These are phyloP conservation scores for Cavenderia fasciculata DNA, from an alignment of 78 protist genomes.

Conservation along the genomic window DNA sequence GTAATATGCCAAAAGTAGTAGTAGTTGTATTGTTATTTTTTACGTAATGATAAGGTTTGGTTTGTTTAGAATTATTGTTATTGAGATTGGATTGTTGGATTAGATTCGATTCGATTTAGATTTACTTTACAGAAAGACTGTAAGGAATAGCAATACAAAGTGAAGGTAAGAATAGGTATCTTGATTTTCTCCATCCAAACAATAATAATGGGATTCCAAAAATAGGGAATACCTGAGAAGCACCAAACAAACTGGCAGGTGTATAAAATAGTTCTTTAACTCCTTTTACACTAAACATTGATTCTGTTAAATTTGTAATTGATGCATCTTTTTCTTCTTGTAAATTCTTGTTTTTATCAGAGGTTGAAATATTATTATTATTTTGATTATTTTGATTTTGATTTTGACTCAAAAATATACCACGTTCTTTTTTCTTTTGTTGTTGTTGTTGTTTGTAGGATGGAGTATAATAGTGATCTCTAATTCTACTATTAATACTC, in stretches of 20 bases:
- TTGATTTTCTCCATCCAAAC: slow-evolving; percentile 56
- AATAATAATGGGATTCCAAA: not conserved
- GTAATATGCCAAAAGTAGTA: no score
- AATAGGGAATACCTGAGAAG: slow-evolving; percentile 46
- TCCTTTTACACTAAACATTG: not conserved
- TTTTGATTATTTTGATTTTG: not conserved
- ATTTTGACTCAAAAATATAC: not conserved
- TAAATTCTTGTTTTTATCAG: not conserved
- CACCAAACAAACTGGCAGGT: slow-evolving; percentile 16
- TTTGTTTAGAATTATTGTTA: no score
- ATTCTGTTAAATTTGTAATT: not conserved
- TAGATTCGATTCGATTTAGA: no score
- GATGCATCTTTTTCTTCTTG: not conserved
- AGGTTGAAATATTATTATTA: not conserved
- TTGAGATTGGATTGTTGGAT: no score
- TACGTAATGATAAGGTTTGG: no score
- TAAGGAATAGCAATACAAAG: not conserved
- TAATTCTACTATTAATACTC: slow-evolving; percentile 27
- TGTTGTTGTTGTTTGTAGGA: not conserved
- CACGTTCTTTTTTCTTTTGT: not conserved
- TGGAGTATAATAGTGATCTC: not conserved
- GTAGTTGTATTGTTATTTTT: no score
- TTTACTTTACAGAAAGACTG: no score
- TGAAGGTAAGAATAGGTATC: slow-evolving; percentile 17
- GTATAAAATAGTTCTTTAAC: not conserved